Percentiles rank a stretch among this genome's conserved stretches.
These are phyloP conservation scores for Candida krabiensis DNA, from an alignment of 805 yeast species.

Conservation along the genomic window DNA sequence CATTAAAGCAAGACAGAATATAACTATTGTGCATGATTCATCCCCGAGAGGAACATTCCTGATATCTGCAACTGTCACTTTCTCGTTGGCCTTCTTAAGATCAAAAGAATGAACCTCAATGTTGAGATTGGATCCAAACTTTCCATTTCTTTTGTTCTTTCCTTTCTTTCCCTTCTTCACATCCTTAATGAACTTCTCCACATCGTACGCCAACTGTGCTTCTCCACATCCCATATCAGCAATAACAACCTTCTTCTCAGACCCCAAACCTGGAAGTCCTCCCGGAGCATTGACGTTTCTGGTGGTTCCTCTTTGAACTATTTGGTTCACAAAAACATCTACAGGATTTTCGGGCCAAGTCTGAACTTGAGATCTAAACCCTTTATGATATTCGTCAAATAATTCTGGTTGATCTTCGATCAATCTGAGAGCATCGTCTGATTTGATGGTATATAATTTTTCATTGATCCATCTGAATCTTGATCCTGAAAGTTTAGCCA, in stretches of 20 bases:
- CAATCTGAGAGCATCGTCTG: constrained; percentile 71
- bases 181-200: constrained; percentile 48
- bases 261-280: constrained; percentile 75
- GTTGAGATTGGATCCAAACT: constrained; percentile 39
- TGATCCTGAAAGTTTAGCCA: constrained; percentile 91
- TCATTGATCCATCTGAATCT: constrained; percentile 98
- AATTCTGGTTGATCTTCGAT: constrained; percentile 80
- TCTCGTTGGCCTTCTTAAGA: constrained; percentile 80
- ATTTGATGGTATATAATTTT: constrained; percentile 85
- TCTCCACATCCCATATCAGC: constrained; percentile 99
- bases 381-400: constrained; percentile 93
- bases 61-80: constrained; percentile 96
- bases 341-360: constrained; percentile 99
- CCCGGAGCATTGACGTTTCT: constrained; percentile 89
- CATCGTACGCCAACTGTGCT: constrained; percentile 78
- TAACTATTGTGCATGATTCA: constrained; percentile 79
- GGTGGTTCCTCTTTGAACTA: constrained; percentile 56
- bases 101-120: constrained; percentile 86
- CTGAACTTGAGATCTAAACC: constrained; percentile 92
- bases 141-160: constrained; percentile 14
- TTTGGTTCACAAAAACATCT: constrained; percentile 76
- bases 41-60: constrained; percentile 83
- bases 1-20: constrained; percentile 94
- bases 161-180: constrained; percentile 35
- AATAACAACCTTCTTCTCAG: constrained; percentile 66